A percentile compares a stretch with the other conserved stretches of the same genome.
Evolutionary conservation across 129 eudicot genomes (phyloP).

Genomic region (carrot (Daucus carota)): DH1_v3.0 NC_030381.2:41491001-41491500

Average conservation of each 20-base stretch:
- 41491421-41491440: not conserved
- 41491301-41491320: not conserved
- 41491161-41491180: not conserved
- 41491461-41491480: not conserved
- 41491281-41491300: not conserved
- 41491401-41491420: not conserved
- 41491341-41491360: no score
- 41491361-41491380: no score
- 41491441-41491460: not conserved
- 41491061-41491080: not conserved
- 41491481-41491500: not conserved
- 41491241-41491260: not conserved
- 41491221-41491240: not conserved
- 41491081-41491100: not conserved
- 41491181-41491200: not conserved
- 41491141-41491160: no score
- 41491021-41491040: not conserved
- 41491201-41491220: not conserved
- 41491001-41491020: not conserved
- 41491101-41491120: not conserved
- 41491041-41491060: not conserved
- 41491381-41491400: not conserved
- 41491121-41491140: not conserved
- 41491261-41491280: not conserved
- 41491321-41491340: not conserved